Evolutionary conservation across 371 early-diverging fungal species (phyloP).

Genomic region (Choanephora cucurbitarum): DNA sequence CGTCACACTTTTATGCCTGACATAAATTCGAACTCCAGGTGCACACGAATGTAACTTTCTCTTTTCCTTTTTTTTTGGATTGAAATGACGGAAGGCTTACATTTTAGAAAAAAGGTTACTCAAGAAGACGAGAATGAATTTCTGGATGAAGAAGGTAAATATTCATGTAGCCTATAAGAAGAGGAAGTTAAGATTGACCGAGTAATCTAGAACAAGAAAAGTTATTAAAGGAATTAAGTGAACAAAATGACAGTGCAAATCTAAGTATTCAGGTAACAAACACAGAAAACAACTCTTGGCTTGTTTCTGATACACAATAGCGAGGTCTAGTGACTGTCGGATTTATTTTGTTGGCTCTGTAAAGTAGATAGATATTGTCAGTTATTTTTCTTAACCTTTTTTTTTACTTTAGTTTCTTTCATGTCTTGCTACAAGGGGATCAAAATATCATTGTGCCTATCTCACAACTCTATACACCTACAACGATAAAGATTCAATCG

Average conservation of each 20-base stretch:
- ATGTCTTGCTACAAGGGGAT: background rate
- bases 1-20: too few relatives aligned
- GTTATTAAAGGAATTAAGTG: constrained; percentile 24
- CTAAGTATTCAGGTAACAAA: constrained; percentile 22
- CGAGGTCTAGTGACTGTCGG: background rate
- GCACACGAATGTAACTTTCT: too few relatives aligned
- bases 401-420: background rate
- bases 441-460: background rate
- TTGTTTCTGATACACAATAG: too few relatives aligned
- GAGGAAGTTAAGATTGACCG: too few relatives aligned
- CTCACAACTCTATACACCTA: background rate
- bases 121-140: constrained; percentile 29
- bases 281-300: too few relatives aligned
- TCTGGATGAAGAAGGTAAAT: constrained; percentile 35
- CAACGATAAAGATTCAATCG: background rate
- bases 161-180: too few relatives aligned
- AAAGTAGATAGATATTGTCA: too few relatives aligned
- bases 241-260: constrained; percentile 31
- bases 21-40: too few relatives aligned
- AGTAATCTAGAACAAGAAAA: constrained; percentile 37
- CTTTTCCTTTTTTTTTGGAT: background rate
- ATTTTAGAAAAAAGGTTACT: constrained; percentile 3
- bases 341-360: background rate
- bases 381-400: background rate
- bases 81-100: constrained; percentile 4